Percentiles rank a stretch among this genome's conserved stretches.
phyloP scores from a whole-genome alignment of 1,284 basidiomycete species.

The Boletus smithii region DNA sequence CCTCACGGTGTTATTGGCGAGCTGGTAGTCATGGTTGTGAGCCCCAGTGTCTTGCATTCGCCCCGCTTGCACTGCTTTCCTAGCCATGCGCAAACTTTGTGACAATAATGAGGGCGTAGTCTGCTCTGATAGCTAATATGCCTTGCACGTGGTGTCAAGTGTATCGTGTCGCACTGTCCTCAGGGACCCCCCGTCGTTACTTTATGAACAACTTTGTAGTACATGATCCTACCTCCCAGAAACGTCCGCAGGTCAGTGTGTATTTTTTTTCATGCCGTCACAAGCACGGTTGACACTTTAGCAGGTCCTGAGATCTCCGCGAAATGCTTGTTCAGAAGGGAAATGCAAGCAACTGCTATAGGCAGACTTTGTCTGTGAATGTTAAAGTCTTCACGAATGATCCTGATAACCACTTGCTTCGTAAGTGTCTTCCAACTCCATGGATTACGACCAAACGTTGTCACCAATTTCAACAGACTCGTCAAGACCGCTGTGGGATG shows the following conservation, averaged over 20 bases:
- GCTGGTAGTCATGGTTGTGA: conserved; percentile 1
- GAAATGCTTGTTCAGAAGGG: background rate
- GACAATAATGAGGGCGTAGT: background rate
- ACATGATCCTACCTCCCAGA: no score
- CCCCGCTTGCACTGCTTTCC: background rate
- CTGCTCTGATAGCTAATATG: background rate
- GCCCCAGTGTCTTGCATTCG: background rate
- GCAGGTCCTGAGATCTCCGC: background rate
- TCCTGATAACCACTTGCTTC: no score
- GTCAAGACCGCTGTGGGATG: background rate
- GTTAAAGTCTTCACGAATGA: no score
- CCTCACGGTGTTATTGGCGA: background rate
- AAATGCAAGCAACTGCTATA: background rate
- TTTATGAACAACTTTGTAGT: background rate
- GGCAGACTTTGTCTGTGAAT: background rate
- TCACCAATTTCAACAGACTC: background rate
- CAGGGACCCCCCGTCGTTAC: background rate
- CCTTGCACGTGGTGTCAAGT: conserved; percentile 7
- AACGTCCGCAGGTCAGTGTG: background rate
- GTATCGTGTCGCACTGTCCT: background rate
- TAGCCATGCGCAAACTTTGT: conserved; percentile 1
- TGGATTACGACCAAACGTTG: background rate
- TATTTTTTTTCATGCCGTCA: background rate
- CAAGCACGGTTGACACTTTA: background rate
- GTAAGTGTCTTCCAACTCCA: background rate